Base-by-base conservation (phyloP, 768 basidiomycete species). In the Sarcomyxa edulis region DNA sequence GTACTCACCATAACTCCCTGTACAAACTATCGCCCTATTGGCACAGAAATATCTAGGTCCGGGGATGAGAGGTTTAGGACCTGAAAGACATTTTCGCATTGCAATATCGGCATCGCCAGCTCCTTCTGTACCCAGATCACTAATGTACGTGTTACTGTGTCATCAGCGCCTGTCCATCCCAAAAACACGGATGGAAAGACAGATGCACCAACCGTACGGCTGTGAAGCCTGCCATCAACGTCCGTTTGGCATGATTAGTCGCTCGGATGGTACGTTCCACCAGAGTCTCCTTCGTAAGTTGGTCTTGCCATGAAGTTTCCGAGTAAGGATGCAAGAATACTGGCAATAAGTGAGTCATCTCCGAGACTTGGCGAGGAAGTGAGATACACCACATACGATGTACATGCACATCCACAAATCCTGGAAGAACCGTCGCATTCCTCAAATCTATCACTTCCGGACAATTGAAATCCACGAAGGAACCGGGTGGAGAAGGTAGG, bases 111-210 rank as follows among this genome's bases (percentile, higher is more conserved):
- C 76, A 48, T 81, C 80, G 18, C 59, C 69, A 1, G 78, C 78
- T 2, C 78, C 80, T 52, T 83, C 80, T 1, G 80, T 81, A n/a
- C 81, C 80, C 5, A 83, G 61, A 48, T 82, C 80, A 22, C 78
- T 79, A 49, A 24, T 9, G 24, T 8, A 25, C 4, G 18, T 19
- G 29, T 30, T n/a, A n/a, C 8, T 14, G 16, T 23, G 26, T 25
- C 19, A n/a, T n/a, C n/a, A n/a, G n/a, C n/a, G n/a, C n/a, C n/a
- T n/a, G n/a, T n/a, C n/a, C n/a, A n/a, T n/a, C n/a, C n/a, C n/a
- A 29, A 29, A 12, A 16, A 11, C 6, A 16, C 9, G n/a, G 29
- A 7, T 27, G 2, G 9, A 29, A 22, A 7, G 18, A 22, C 8
- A 30, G 43, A 27, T 35, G 31, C 26, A 32, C 19, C 14, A 18